Percentiles rank a stretch among this genome's conserved stretches.
Conservation (phyloP, 1,284 basidiomycete genomes). For the Wallemia mellicola region DNA sequence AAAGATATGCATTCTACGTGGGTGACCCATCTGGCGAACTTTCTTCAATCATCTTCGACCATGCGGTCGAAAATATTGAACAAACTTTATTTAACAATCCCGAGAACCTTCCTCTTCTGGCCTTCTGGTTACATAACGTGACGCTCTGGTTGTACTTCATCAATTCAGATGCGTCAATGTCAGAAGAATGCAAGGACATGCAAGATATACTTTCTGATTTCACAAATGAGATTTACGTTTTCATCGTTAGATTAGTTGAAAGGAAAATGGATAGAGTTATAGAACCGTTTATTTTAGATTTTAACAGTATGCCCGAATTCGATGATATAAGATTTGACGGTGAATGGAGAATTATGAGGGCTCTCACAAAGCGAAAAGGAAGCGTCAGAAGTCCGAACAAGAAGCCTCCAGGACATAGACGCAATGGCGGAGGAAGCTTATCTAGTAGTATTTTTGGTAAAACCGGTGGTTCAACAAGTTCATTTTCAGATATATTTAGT, state of each 20-base stretch:
- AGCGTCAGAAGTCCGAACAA: neutral
- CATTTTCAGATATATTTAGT: neutral
- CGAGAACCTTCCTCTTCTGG: neutral
- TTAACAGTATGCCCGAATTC: neutral
- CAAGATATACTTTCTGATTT: neutral
- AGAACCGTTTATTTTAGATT: neutral
- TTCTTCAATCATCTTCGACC: neutral
- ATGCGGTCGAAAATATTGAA: neutral
- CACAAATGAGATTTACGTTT: neutral
- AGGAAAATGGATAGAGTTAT: neutral
- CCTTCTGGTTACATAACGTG: neutral
- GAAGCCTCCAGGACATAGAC: neutral
- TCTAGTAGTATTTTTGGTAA: neutral
- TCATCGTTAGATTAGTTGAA: neutral
- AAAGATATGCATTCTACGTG: neutral
- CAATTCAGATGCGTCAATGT: neutral
- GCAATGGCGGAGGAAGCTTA: neutral
- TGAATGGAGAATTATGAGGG: neutral
- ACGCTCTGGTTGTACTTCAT: neutral
- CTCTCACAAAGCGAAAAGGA: neutral
- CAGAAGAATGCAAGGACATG: neutral
- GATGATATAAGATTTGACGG: neutral
- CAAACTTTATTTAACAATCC: neutral
- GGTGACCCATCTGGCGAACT: neutral
- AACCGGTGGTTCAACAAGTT: neutral